A percentile compares a stretch with the other conserved stretches of the same genome.
Evolutionary conservation across 345 rosid genomes (phyloP).

Genomic region (Eucalyptus polyanthemos): DNA sequence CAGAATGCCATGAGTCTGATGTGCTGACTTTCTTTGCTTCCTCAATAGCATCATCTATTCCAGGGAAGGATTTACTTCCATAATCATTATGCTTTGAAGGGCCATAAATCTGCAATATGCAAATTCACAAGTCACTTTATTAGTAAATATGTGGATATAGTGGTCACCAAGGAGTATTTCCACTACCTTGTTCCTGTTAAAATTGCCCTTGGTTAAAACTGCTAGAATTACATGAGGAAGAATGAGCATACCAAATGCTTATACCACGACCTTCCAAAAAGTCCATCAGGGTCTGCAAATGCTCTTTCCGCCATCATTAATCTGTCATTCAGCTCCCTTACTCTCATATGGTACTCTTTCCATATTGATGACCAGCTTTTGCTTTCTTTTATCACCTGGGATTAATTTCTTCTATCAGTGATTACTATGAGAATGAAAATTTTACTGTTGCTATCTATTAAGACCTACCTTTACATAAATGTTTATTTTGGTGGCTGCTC

Average conservation of each 20-base stretch:
- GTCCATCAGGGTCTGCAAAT: conserved; percentile 67
- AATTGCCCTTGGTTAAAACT: neutral
- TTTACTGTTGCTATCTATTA: neutral
- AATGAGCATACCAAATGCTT: conserved; percentile 52
- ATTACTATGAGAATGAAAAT: neutral
- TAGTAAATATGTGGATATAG: neutral
- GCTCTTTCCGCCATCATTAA: conserved; percentile 79
- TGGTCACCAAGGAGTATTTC: neutral
- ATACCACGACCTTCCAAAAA: conserved; percentile 51
- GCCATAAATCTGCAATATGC: conserved; percentile 42
- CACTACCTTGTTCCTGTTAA: neutral
- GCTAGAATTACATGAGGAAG: neutral
- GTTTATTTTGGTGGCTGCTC: conserved; percentile 39
- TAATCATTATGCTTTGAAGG: conserved; percentile 66
- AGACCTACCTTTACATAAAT: conserved; percentile 39
- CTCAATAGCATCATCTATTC: conserved; percentile 61
- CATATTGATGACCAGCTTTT: conserved; percentile 15
- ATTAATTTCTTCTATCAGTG: neutral
- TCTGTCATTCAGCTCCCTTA: conserved; percentile 60
- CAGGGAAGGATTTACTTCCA: conserved; percentile 70
- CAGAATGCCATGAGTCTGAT: conserved; percentile 42
- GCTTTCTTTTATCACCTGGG: conserved; percentile 23
- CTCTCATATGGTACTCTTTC: conserved; percentile 20
- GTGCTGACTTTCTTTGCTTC: conserved; percentile 37
- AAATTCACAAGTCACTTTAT: neutral